phyloP scores from a whole-genome alignment of 768 basidiomycete genomes.

The Boletellus sp. region DNA sequence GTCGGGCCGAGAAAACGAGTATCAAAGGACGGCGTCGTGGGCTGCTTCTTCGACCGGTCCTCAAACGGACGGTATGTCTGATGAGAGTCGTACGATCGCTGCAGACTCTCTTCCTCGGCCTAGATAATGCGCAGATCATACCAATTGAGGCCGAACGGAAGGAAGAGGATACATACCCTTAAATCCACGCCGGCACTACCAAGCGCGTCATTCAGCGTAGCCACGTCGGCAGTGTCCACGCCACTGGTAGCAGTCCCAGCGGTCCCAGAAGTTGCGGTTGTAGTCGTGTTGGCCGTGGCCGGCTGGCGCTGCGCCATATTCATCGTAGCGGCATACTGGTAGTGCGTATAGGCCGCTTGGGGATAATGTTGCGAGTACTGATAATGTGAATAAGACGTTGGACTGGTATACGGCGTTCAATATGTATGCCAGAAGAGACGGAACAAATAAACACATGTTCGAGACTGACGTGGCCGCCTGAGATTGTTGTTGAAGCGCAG shows the following conservation, averaged over 20 bases:
- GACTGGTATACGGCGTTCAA: conserved; percentile 29
- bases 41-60: conserved; percentile 79
- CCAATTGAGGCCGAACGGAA: not conserved
- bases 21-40: conserved; percentile 66
- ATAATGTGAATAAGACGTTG: conserved; percentile 49
- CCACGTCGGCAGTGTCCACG: conserved; percentile 67
- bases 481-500: conserved; percentile 61
- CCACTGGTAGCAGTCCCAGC: conserved; percentile 28
- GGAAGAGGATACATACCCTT: conserved; percentile 43
- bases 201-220: conserved; percentile 78
- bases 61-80: conserved; percentile 63
- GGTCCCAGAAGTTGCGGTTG: conserved; percentile 15
- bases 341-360: conserved; percentile 40
- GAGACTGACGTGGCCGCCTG: conserved; percentile 41
- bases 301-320: conserved; percentile 31
- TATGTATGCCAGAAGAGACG: not conserved
- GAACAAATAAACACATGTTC: not conserved
- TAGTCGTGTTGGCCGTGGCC: conserved; percentile 11
- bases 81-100: conserved; percentile 60
- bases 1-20: conserved; percentile 58
- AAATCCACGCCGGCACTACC: conserved; percentile 87
- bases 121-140: conserved; percentile 27
- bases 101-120: conserved; percentile 85
- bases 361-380: conserved; percentile 38
- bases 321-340: conserved; percentile 35